Evolutionary conservation across 2,329 filamentous ascomycete species (phyloP), one percentile per base, ranked within the genome.

Genomic region (Verticillium tricorpus): DNA sequence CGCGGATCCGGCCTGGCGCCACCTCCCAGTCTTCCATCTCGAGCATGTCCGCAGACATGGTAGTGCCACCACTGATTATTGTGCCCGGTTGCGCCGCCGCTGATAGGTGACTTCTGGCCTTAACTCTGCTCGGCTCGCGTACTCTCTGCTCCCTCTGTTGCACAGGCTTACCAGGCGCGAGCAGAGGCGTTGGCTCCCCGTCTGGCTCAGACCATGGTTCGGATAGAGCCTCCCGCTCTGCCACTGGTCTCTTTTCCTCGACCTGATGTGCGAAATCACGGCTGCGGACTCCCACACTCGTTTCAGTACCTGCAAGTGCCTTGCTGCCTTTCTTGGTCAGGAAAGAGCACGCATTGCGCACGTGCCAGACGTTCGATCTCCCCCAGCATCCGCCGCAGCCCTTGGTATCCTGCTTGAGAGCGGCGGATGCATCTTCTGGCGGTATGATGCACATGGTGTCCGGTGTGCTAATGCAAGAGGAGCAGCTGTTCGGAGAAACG

Each of bases 21-120:
- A 80, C 64, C 66, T 81, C 79, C 78, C 78, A 80, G 2, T 72
- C 71, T 64, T 80, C 78, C 71, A 79, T 77, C 58, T 77, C 69
- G 6, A 75, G 57, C 3, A 61, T 28, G 9, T 61, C 39, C 5
- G 37, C 34, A 2, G 50, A 8, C 11, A 25, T 11, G n/a, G 6
- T 22, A n/a, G 11, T 12, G 45, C n/a, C 19, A 9, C 19, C 22
- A n/a, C 19, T 22, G 17, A 25, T 12, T 8, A 1, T n/a, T 11
- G 9, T 8, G 19, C n/a, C 45, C 12, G n/a, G 45, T 9, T 35
- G 34, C 34, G 5, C 34, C 34, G 14, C 34, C 34, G 28, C 28
- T 28, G 28, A 28, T 28, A 5, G 28, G 28, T 28, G 1, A 28
- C 28, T 28, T 28, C 28, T 28, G 28, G 28, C 28, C 28, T 28